phyloP scores from a whole-genome alignment of 73 alveolate genomes.

The Paramecium pentaurelia region DNA sequence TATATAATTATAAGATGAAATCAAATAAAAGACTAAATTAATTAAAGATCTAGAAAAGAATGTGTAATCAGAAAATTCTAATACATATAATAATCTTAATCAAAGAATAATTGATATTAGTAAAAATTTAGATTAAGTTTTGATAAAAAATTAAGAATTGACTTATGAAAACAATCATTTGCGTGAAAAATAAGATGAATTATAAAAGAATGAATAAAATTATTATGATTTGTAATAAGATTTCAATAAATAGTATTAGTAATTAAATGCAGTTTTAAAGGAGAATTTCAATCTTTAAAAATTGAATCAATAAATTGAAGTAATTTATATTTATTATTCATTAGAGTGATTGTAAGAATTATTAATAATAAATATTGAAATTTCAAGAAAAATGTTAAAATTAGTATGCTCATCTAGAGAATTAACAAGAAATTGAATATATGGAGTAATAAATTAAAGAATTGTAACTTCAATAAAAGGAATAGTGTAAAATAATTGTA shows the following conservation, averaged over 20 bases:
- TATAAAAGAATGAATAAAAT: neutral
- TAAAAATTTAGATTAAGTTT: neutral
- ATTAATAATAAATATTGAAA: neutral
- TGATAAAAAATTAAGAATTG: neutral
- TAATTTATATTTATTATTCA: neutral
- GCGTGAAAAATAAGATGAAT: neutral
- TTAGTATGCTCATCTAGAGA: neutral
- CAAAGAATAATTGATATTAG: neutral
- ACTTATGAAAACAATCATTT: neutral
- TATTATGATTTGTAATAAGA: neutral
- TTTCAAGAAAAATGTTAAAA: neutral
- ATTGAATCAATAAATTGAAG: neutral
- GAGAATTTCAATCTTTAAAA: neutral
- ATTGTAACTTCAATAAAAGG: neutral
- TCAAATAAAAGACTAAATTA: neutral
- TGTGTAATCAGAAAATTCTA: neutral
- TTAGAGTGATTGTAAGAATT: neutral
- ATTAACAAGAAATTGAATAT: neutral
- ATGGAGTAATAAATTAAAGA: neutral
- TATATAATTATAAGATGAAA: neutral
- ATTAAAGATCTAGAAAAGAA: neutral
- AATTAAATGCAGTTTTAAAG: neutral
- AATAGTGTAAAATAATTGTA: neutral
- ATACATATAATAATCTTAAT: neutral
- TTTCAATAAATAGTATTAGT: neutral